Conservation (phyloP, 108 stramenopile species). For the Nitzschia sp. region DNA sequence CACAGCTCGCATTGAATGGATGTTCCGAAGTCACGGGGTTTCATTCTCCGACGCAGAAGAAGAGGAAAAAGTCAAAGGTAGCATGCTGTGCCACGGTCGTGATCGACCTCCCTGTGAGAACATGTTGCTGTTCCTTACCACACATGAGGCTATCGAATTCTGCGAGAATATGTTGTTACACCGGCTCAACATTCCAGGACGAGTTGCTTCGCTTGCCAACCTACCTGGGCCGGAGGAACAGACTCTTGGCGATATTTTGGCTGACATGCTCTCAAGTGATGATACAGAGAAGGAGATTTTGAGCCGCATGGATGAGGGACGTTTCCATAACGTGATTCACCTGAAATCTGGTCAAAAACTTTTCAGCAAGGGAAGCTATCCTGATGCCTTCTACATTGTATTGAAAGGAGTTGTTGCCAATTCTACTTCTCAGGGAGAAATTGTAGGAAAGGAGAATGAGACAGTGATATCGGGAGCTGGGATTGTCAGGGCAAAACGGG, state of each 20-base stretch:
- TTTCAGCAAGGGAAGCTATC: slow-evolving; percentile 43
- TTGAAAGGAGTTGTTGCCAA: slow-evolving; percentile 69
- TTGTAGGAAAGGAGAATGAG: slow-evolving; percentile 1
- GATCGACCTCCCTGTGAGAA: slow-evolving; percentile 16
- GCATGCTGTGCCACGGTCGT: slow-evolving; percentile 9
- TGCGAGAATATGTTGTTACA: slow-evolving; percentile 63
- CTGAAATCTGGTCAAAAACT: slow-evolving; percentile 57
- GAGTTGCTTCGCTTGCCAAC: slow-evolving; percentile 28
- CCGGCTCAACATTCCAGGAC: slow-evolving; percentile 29
- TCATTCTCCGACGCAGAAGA: slow-evolving; percentile 53
- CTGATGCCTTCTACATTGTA: slow-evolving; percentile 78
- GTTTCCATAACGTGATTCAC: slow-evolving; percentile 57
- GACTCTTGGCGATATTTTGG: slow-evolving; percentile 16
- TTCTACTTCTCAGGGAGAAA: slow-evolving; percentile 32
- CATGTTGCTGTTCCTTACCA: slow-evolving; percentile 42
- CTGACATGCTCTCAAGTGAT: slow-evolving; percentile 37
- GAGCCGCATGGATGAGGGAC: slow-evolving; percentile 44
- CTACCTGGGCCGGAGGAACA: slow-evolving; percentile 23
- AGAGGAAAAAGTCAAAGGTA: slow-evolving; percentile 43
- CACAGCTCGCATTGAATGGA: slow-evolving; percentile 76
- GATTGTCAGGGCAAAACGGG: slow-evolving; percentile 10
- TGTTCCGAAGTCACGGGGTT: slow-evolving; percentile 74
- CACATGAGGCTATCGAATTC: slow-evolving; percentile 67
- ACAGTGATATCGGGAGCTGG: slow-evolving; percentile 34
- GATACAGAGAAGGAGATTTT: slow-evolving; percentile 47